phyloP scores from a whole-genome alignment of 2,329 filamentous ascomycete genomes.

The Sclerotinia borealis region DNA sequence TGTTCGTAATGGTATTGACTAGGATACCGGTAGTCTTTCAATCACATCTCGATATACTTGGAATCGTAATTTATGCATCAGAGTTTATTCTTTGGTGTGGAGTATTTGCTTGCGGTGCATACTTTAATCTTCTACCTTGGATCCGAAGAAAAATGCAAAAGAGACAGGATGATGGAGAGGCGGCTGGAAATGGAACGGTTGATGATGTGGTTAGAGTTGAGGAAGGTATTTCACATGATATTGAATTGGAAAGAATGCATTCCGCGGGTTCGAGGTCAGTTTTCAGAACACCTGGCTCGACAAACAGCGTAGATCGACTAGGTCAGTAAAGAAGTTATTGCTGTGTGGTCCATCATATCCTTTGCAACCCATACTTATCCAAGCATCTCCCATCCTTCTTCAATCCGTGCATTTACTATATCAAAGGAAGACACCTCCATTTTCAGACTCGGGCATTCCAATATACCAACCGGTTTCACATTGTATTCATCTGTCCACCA shows the following conservation, averaged over 20 bases:
- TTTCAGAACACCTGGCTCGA: constrained; percentile 49
- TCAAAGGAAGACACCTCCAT: background rate
- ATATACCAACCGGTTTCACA: constrained; percentile 19
- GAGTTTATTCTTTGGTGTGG: constrained; percentile 63
- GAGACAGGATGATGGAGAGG: background rate
- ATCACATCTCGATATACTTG: constrained; percentile 50
- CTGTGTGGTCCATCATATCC: background rate
- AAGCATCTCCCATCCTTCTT: background rate
- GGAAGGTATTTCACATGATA: constrained; percentile 19
- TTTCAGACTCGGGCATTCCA: constrained; percentile 14
- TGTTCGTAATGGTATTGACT: too few species aligned
- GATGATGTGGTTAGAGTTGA: background rate
- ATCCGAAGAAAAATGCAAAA: constrained; percentile 34
- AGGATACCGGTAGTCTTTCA: too few species aligned
- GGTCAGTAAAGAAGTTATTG: background rate
- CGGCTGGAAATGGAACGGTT: constrained; percentile 5
- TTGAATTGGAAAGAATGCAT: constrained; percentile 43
- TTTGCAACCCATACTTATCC: background rate
- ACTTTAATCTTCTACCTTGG: constrained; percentile 59
- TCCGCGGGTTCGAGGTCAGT: constrained; percentile 53
- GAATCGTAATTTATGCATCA: constrained; percentile 60
- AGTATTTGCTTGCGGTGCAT: constrained; percentile 58
- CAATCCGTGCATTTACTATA: background rate
- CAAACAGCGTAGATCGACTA: background rate
- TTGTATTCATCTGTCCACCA: constrained; percentile 25